Base-by-base conservation (phyloP, 306 rosid species). In the Oemleria cerasiformis region DNA sequence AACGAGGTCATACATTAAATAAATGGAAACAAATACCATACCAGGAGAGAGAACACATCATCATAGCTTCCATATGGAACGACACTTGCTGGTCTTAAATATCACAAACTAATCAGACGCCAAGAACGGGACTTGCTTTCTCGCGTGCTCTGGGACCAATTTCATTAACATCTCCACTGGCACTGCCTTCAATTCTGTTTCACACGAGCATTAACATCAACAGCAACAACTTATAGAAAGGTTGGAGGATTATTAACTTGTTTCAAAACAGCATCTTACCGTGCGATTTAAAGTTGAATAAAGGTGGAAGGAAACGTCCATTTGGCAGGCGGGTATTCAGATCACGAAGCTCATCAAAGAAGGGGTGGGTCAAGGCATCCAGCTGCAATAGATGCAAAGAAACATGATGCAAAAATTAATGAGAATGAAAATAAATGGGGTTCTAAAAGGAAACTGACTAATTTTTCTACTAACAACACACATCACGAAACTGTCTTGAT, bases 341-440 rank as follows among this genome's bases (percentile, higher is more conserved):
- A 75, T 90, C 98, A 30, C 98, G 96, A 69, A 93, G 97, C 75
- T 93, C 98, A 5, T 93, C 97, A n/a, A 93, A 93, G 77, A 93
- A 93, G 58, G 92, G 93, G 73, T 93, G 98, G 61, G 68, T 91
- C 82, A 93, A 82, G 50, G 97, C 97, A 83, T 93, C 98, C 79
- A 93, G 79, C 98, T 93, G 90, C 72, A 70, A 43, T 42, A 68
- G 14, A 60, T 25, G 42, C 43, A 50, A 8, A 73, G 63, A 69
- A 71, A 49, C 17, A 59, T 7, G 14, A 53, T 71, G 45, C 70
- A 71, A 36, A 62, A 40, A 4, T 8, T 23, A 70, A 41, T 15
- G 23, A 38, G 30, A 70, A 70, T 47, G 21, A 40, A 11, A 20
- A 20, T 38, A 12, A 21, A 58, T 25, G 41, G 20, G 40, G 23